Evolutionary conservation across 331 rosid genomes (phyloP), one percentile per base, ranked within the genome.

Genomic region (Quercus phellos): DNA sequence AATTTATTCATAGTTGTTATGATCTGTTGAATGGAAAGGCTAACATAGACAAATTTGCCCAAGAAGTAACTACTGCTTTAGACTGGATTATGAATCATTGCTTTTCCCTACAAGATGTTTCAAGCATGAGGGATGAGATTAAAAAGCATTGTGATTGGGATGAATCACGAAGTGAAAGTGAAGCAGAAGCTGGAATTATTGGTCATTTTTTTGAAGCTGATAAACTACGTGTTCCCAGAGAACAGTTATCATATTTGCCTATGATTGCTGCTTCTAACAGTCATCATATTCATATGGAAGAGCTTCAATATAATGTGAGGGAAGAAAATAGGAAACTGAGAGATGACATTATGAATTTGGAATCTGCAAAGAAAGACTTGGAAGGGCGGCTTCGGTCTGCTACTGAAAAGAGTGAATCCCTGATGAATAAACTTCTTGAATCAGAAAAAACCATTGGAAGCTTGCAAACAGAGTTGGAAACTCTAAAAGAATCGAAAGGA

Each of bases 41-140:
- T 32, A 86, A 84, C 74, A 67, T 87, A 69, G 90, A 82, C 53
- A 84, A 63, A 5, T 87, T 94, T 79, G 59, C 83, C 3, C 61
- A 79, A 68, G 93, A 85, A 77, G 54, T 94, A 55, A 89, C 90
- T 32, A 27, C 76, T 26, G 84, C 98, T 58, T 74, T 94, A 87
- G 96, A 94, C 72, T 94, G 98, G 98, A 90, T 90, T 72, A 78
- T 94, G 77, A 94, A 94, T 68, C 97, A 94, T 82, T 94, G 97
- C 83, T 92, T 92, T 82, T 90, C 94, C 16, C 84, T 90, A 56
- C 94, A 89, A 86, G 98, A 94, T 84, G 97, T 92, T 88, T 92
- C 97, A 3, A 88, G 90, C 78, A 90, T 92, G 92, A 88, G 84
- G 90, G 90, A 92, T 74, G 91, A 87, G 35, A 85, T 92, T 32